Base-by-base conservation (phyloP, 2,329 filamentous ascomycete species). In the Exophiala viscosa region DNA sequence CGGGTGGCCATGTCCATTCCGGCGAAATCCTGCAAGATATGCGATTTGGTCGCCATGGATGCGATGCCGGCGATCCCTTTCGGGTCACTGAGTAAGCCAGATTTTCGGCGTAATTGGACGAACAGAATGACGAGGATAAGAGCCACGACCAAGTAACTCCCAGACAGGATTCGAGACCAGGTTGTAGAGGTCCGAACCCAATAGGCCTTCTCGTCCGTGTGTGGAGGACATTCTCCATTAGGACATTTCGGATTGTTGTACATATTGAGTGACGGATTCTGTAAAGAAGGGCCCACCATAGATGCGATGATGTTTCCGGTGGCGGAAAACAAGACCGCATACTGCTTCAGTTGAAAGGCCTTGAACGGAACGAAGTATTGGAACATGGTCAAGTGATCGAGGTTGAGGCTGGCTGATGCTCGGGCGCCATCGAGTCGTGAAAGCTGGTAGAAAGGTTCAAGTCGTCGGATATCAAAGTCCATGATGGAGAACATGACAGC, bases 51-150 rank as follows among this genome's bases (percentile, higher is more conserved):
- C 63, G 73, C 50, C 75, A 78, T 77, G 60, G 75, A 72, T 52
- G 75, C 75, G 52, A 77, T 69, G n/a, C 75, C 75, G 8, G 73
- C 75, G 17, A 78, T 76, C 1, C 75, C 75, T 45, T 72, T 73
- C 1, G 75, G 75, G 51, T 77, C 71, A 32, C 72, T 75, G 10
- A 75, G 67, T 1, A 78, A 62, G 3, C 75, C 75, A 32, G 73
- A 76, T 50, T 73, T 76, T 4, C 75, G 69, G 2, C 71, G 73
- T 59, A 77, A 69, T 50, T 73, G 70, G 41, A 73, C 66, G 49
- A 76, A 65, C 9, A 78, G 64, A 4, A 74, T 63, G 6, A 67
- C 56, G 0, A 72, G 70, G 50, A 70, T 68, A 8, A 74, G 56
- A 10, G 72, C 74, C 1, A 76, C 70, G 10, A 72, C 44, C 6